Evolutionary conservation across 2,329 filamentous ascomycete species (phyloP), one percentile per base, ranked within the genome.

Genomic region (Botrytis pseudocinerea): DNA sequence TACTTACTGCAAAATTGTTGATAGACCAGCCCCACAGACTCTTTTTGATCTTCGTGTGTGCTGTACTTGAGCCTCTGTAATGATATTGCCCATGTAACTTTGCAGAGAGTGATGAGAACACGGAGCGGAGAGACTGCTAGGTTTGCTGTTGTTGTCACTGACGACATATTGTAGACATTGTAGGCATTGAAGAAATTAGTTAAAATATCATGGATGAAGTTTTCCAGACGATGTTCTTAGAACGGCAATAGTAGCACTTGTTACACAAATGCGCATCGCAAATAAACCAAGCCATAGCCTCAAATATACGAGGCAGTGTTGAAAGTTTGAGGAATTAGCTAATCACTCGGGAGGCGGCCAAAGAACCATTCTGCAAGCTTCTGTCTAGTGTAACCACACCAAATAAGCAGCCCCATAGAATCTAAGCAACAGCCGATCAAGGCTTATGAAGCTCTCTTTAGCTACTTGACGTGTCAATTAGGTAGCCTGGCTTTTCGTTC

Each of bases 361-460:
- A 2, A 25, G 4, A 6, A 22, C 7, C 44, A 48, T 12, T 51
- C 12, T 51, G 48, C 48, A 12, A 16, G 48, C 2, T 3, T 16
- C 10, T 25, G 25, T 16, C 0, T 51, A 12, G 25, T n/a, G 25
- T 51, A n/a, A 2, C 48, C 25, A 16, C 25, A 51, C 12, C 25
- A 12, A 51, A n/a, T 14, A 16, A 51, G 25, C 40, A 42, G 35
- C n/a, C 48, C 12, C 12, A 51, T n/a, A 7, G 14, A 10, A 51
- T 51, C 25, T n/a, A 25, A 12, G 48, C 48, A n/a, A n/a, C 4
- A 51, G 14, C 48, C 2, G 25, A 7, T n/a, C 1, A 51, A 51
- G 5, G 0, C 14, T 25, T n/a, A n/a, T n/a, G 22, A 51, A 51
- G 10, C 0, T 25, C 0, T 0, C 14, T 2, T 7, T 14, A 25